Evolutionary conservation across 805 yeast species (phyloP), one percentile per base, ranked within the genome.

Genomic region (Cyberlindnera maclurae): DNA sequence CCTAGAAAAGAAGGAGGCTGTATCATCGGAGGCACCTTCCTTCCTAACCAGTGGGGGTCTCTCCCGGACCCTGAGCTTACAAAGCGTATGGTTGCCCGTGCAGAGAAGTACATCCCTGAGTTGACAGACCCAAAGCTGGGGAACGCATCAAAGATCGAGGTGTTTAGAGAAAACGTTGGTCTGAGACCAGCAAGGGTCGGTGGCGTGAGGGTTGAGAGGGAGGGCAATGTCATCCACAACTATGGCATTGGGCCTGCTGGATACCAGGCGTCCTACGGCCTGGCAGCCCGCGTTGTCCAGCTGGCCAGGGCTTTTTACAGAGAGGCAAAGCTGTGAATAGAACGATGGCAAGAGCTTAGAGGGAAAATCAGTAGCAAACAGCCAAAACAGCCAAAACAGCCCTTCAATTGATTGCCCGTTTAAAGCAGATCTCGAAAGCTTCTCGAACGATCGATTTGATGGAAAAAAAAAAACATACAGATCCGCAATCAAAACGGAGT

Each of bases 211-310:
- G 56, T 79, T 5, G 76, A 71, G 44, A 49, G 63, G 32, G 70
- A 64, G 24, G 55, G 55, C 4, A 51, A 52, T 11, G 56, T 79
- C 16, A 67, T 79, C 17, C 87, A 80, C 55, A 74, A 73, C 50
- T 80, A 79, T 54, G 86, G 87, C 2, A 82, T 85, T 24, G 85
- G 77, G 8, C 87, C 87, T 24, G 75, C 84, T 17, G 93, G 93
- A 0, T 82, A 75, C 58, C 94, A 85, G 62, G 70, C 81, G 4
- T 79, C 85, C 3, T 73, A 70, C 43, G 89, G 87, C 1, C 67
- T 77, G 55, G 76, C 83, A 26, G 47, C 52, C n/a, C 63, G 59
- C 42, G 75, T 73, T 4, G 64, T 68, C 13, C 40, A 47, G 35
- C 47, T 67, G 13, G 67, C 64, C 1, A 54, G 57, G 5, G 49